Base-by-base conservation (phyloP, 169 alveolate species). In the Cardiosporidium cionae region DNA sequence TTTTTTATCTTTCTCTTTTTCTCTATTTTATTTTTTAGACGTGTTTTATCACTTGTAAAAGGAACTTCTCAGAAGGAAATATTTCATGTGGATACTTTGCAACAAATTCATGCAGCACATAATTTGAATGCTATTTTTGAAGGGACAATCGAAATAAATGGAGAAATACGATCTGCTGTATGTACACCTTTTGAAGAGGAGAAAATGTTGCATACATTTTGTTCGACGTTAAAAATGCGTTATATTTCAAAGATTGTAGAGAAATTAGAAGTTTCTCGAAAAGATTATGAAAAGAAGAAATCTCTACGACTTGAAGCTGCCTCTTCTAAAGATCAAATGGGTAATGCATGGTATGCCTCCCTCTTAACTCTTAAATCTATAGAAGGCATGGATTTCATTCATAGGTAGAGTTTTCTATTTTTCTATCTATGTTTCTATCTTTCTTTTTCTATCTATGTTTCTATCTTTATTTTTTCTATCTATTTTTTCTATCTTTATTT, bases 71-170 rank as follows among this genome's bases (percentile, higher is more conserved):
- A n/a, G n/a, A n/a, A n/a, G n/a, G n/a, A 65, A 1, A 23, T 53
- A 23, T 71, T 23, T 72, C 78, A 70, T 32, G 70, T 77, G 0
- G 83, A 77, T 72, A 70, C 54, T n/a, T 54, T 77, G 75, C 83
- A 77, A 72, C 78, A 68, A 29, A 70, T 77, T 7, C 83, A 77
- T 63, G 79, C 83, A 16, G 78, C 76, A 9, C 52, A 32, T 66
- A 77, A 77, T 54, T 65, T 77, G n/a, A n/a, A 16, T 16, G 58
- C 16, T 44, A 44, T 44, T 44, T 16, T 44, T 16, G n/a, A 16
- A 44, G n/a, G n/a, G 16, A n/a, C n/a, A n/a, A 16, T n/a, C n/a
- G 58, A 44, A n/a, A 16, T 44, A 44, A n/a, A n/a, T n/a, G n/a
- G n/a, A n/a, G n/a, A n/a, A n/a, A n/a, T n/a, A n/a, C n/a, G n/a